Evolutionary conservation across 2,329 filamentous ascomycete genomes (phyloP).

Genomic region (Apiospora malaysiana): DNA sequence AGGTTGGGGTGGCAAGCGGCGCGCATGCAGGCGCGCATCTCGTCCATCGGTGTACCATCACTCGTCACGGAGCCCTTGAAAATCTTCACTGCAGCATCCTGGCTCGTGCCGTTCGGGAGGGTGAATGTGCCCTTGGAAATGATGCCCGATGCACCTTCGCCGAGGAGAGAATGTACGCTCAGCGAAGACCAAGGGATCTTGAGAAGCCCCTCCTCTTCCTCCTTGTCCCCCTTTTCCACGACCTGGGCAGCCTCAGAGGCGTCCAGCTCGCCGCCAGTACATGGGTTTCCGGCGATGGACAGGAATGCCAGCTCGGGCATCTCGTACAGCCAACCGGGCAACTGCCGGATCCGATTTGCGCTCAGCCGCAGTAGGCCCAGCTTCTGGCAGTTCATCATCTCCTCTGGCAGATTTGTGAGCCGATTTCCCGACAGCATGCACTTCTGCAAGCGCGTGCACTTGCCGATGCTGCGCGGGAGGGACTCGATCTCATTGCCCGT

Average conservation of each 20-base stretch:
- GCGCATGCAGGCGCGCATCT: conserved; percentile 53
- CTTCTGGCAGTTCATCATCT: conserved; percentile 51
- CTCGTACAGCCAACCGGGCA: conserved; percentile 51
- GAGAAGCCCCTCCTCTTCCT: conserved; percentile 25
- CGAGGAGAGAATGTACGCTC: conserved; percentile 46
- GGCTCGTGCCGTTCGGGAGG: conserved; percentile 28
- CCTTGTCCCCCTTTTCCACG: conserved; percentile 29
- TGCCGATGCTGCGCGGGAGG: conserved; percentile 49
- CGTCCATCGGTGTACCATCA: conserved; percentile 54
- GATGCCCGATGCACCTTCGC: conserved; percentile 52
- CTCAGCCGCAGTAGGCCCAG: conserved; percentile 51
- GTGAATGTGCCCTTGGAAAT: conserved; percentile 49
- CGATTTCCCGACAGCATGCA: conserved; percentile 56
- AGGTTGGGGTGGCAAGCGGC: conserved; percentile 54
- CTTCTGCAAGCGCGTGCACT: conserved; percentile 50
- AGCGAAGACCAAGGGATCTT: conserved; percentile 47
- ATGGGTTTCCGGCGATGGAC: conserved; percentile 55
- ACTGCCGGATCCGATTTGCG: conserved; percentile 44
- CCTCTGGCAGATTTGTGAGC: conserved; percentile 45
- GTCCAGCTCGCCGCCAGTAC: conserved; percentile 34
- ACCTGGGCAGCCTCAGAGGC: conserved; percentile 22
- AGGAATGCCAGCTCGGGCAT: conserved; percentile 53
- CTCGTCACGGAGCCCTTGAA: conserved; percentile 54
- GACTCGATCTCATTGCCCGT: conserved; percentile 49
- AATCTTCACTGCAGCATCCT: conserved; percentile 54